These are phyloP conservation scores for Chlamydomonas sp. DNA, from an alignment of 139 green algal species.

Conservation along the genomic window DNA sequence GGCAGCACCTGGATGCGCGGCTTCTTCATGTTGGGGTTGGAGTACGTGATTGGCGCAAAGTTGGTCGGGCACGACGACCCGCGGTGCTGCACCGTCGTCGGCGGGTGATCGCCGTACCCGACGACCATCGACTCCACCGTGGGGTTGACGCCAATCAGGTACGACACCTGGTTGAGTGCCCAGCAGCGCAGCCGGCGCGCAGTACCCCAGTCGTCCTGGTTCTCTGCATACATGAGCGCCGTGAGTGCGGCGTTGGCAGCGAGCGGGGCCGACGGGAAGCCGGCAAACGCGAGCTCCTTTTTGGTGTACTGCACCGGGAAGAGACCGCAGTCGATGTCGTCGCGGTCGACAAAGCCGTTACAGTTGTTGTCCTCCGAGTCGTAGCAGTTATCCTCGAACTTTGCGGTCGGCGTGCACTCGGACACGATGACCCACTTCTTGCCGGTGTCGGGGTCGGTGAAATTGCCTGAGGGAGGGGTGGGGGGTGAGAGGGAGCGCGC, in stretches of 20 bases:
- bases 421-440: neutral
- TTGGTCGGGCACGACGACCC: conserved; percentile 13
- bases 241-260: conserved; percentile 9
- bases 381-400: conserved; percentile 16
- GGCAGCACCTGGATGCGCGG: too few species aligned
- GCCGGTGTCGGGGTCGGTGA: conserved; percentile 9
- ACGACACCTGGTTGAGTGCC: neutral
- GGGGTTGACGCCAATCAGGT: conserved; percentile 14
- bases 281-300: neutral
- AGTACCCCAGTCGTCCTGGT: neutral
- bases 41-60: too few species aligned
- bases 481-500: too few species aligned
- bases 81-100: conserved; percentile 17
- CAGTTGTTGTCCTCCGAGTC: conserved; percentile 40
- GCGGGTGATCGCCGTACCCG: conserved; percentile 12
- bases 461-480: too few species aligned
- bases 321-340: conserved; percentile 30
- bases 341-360: conserved; percentile 22
- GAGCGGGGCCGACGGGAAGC: neutral
- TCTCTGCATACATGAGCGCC: conserved; percentile 2
- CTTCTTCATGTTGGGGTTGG: too few species aligned
- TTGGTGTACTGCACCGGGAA: conserved; percentile 20
- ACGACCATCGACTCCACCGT: conserved; percentile 8
- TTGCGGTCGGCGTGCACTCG: neutral
- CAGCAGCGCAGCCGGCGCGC: neutral